Percentiles rank a stretch among this genome's conserved stretches.
Conservation (phyloP, 1,284 basidiomycete species). For the Amylostereum chailletii region DNA sequence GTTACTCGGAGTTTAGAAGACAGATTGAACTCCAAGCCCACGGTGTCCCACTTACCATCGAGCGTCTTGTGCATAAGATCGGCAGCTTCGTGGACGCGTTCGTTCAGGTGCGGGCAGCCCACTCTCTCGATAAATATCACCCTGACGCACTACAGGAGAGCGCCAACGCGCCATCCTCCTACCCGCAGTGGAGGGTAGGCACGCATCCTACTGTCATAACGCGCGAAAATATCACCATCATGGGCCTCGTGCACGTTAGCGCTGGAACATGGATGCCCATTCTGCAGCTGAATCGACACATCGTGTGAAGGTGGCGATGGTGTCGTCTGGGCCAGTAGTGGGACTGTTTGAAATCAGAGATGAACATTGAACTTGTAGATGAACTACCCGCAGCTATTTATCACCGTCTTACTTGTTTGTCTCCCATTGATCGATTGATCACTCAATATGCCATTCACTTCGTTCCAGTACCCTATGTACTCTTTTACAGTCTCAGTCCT, state of each 20-base stretch:
- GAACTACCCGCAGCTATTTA: neutral
- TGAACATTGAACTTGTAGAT: neutral
- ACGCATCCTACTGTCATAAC: slow-evolving; percentile 3
- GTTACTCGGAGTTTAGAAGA: too few relatives aligned
- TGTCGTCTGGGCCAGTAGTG: neutral
- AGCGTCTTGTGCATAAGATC: too few relatives aligned
- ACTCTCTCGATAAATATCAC: too few relatives aligned
- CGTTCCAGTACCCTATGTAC: neutral
- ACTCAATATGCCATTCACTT: neutral
- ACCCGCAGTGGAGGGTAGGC: slow-evolving; percentile 1
- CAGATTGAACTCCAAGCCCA: too few relatives aligned
- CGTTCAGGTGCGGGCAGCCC: too few relatives aligned
- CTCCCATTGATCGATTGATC: neutral
- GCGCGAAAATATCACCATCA: slow-evolving; percentile 6
- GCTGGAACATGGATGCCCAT: slow-evolving; percentile 10
- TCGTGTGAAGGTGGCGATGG: slow-evolving; percentile 1
- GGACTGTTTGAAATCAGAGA: neutral
- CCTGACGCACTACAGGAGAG: too few relatives aligned
- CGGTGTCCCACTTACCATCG: too few relatives aligned
- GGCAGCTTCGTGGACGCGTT: too few relatives aligned
- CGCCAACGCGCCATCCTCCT: neutral
- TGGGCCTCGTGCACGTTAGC: slow-evolving; percentile 11
- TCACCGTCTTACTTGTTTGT: neutral
- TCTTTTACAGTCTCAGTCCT: neutral
- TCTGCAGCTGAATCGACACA: slow-evolving; percentile 3